Percentiles rank a stretch among this genome's conserved stretches.
These are phyloP conservation scores for Acanthamoeba lenticulata DNA, from an alignment of 208 protist genomes.

Conservation along the genomic window DNA sequence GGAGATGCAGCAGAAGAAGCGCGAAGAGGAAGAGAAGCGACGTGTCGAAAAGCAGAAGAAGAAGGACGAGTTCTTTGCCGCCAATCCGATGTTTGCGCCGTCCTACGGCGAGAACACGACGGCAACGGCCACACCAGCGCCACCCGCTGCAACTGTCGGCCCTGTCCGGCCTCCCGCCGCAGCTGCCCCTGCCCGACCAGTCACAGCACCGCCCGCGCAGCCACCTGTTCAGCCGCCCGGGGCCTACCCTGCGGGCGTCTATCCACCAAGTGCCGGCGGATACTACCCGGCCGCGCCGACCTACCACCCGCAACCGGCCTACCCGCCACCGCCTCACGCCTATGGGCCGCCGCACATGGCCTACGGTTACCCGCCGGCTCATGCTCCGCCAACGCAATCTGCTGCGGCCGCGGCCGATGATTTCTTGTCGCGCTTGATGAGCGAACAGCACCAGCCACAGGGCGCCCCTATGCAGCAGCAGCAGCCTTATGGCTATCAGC, in stretches of 20 bases:
- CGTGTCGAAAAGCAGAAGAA: slow-evolving; percentile 44
- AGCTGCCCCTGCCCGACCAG: background rate
- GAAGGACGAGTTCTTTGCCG: slow-evolving; percentile 30
- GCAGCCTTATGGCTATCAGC: background rate
- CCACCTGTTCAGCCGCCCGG: background rate
- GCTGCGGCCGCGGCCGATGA: background rate
- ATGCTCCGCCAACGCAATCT: background rate
- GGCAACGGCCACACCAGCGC: background rate
- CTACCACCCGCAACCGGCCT: no score
- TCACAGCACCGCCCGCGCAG: background rate
- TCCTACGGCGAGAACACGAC: background rate
- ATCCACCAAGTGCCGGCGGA: background rate
- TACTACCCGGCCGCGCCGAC: background rate
- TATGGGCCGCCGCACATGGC: background rate
- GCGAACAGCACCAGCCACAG: background rate
- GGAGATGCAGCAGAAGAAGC: slow-evolving; percentile 31
- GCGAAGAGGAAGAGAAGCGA: slow-evolving; percentile 40
- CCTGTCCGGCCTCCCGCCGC: background rate
- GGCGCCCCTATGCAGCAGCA: background rate
- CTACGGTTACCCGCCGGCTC: no score
- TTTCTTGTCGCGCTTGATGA: slow-evolving; percentile 13
- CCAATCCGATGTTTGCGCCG: slow-evolving; percentile 13
- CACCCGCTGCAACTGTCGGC: background rate
- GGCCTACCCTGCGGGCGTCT: background rate
- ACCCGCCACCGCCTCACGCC: no score